Percentiles rank a stretch among this genome's conserved stretches.
Conservation (phyloP, 2,329 filamentous ascomycete species). For the Ophiostoma tasmaniense region DNA sequence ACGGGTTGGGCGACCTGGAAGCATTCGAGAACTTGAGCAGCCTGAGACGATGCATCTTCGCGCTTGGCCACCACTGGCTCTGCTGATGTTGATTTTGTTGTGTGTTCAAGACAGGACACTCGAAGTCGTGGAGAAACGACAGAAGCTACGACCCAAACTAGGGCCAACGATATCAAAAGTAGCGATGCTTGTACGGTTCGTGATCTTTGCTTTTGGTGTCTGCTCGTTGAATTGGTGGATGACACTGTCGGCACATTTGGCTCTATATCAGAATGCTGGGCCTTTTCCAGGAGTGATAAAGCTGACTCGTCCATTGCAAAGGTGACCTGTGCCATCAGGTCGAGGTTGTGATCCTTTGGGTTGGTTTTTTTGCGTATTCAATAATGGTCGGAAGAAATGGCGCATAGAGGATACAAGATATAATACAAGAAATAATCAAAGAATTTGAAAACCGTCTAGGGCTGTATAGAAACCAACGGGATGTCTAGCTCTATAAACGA, state of each 20-base stretch:
- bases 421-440: not conserved
- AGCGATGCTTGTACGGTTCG: not conserved
- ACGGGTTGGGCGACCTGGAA: slow-evolving; percentile 64
- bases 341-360: no score
- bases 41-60: not conserved
- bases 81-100: not conserved
- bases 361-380: not conserved
- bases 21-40: slow-evolving; percentile 43
- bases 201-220: not conserved
- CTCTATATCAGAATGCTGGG: not conserved
- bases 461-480: not conserved
- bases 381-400: not conserved
- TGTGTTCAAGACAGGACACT: not conserved
- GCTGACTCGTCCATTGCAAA: not conserved
- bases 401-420: not conserved
- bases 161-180: not conserved
- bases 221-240: not conserved
- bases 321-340: not conserved
- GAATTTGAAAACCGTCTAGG: not conserved
- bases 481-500: not conserved
- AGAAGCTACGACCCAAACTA: not conserved
- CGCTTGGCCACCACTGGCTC: not conserved
- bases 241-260: not conserved
- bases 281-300: not conserved
- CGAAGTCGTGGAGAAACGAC: not conserved